phyloP scores from a whole-genome alignment of 345 rosid species.

The Populus davidiana region DNA sequence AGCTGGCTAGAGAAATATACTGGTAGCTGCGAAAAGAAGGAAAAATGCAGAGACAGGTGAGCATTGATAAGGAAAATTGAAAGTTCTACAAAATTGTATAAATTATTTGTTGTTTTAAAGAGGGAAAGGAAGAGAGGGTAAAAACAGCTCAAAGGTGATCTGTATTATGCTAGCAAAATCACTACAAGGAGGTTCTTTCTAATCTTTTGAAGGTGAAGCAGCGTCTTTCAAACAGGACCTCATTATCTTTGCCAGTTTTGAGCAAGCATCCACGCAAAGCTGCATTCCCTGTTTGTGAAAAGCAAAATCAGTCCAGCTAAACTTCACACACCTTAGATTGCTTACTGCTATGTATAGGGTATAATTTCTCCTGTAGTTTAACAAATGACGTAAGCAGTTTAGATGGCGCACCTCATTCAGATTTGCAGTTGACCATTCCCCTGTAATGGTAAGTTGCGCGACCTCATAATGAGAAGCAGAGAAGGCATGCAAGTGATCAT shows the following conservation, averaged over 20 bases:
- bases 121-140: not conserved
- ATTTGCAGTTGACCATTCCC: slow-evolving; percentile 81
- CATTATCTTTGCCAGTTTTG: slow-evolving; percentile 78
- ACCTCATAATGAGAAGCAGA: slow-evolving; percentile 85
- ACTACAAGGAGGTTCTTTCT: slow-evolving; percentile 5
- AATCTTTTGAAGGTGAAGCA: slow-evolving; percentile 50
- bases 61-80: not conserved
- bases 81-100: slow-evolving; percentile 1
- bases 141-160: not conserved
- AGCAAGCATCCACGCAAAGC: slow-evolving; percentile 83
- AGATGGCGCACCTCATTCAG: slow-evolving; percentile 59
- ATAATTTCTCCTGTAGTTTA: not conserved
- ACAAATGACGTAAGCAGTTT: not conserved
- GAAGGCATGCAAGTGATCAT: slow-evolving; percentile 88
- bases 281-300: slow-evolving; percentile 73
- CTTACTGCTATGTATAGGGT: not conserved
- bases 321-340: not conserved
- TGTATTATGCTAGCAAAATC: not conserved
- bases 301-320: not conserved
- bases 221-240: slow-evolving; percentile 74
- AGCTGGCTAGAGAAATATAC: not conserved
- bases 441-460: slow-evolving; percentile 76
- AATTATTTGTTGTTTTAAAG: not conserved
- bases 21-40: not conserved
- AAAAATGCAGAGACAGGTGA: not conserved